A percentile compares a stretch with the other conserved stretches of the same genome.
These are phyloP conservation scores for Cenococcum geophilum DNA, from an alignment of 495 filamentous ascomycete genomes.

Conservation along the genomic window DNA sequence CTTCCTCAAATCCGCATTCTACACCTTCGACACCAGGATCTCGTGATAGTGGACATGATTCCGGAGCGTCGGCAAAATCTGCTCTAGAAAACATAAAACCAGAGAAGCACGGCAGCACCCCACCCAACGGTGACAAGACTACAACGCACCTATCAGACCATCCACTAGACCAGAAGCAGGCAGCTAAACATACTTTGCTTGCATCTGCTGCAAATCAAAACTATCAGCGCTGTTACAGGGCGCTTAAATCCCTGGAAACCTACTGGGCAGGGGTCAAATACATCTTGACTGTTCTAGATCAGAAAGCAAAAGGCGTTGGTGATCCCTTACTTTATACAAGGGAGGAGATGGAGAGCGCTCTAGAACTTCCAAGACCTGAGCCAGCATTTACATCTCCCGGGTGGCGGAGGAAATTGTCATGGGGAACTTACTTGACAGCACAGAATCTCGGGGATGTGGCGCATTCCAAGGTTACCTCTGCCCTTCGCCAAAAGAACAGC, in stretches of 20 bases:
- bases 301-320: constrained; percentile 76
- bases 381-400: constrained; percentile 40
- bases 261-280: constrained; percentile 86
- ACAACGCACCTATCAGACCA: constrained; percentile 2
- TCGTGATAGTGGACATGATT: constrained; percentile 6
- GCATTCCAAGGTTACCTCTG: constrained; percentile 22
- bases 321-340: constrained; percentile 72
- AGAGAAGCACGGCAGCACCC: constrained; percentile 15
- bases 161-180: constrained; percentile 17
- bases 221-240: constrained; percentile 76
- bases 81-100: constrained; percentile 43
- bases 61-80: constrained; percentile 5
- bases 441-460: constrained; percentile 18
- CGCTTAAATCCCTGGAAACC: constrained; percentile 63
- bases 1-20: constrained; percentile 50
- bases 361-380: constrained; percentile 40
- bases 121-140: constrained; percentile 12
- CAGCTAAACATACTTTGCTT: constrained; percentile 61
- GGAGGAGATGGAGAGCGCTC: constrained; percentile 67
- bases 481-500: constrained; percentile 17
- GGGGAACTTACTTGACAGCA: constrained; percentile 30
- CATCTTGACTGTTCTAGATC: constrained; percentile 77
- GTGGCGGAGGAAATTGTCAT: constrained; percentile 40
- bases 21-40: constrained; percentile 34
- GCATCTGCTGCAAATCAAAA: constrained; percentile 71